Base-by-base conservation (phyloP, 805 yeast genomes). In the Metschnikowia lochheadii region DNA sequence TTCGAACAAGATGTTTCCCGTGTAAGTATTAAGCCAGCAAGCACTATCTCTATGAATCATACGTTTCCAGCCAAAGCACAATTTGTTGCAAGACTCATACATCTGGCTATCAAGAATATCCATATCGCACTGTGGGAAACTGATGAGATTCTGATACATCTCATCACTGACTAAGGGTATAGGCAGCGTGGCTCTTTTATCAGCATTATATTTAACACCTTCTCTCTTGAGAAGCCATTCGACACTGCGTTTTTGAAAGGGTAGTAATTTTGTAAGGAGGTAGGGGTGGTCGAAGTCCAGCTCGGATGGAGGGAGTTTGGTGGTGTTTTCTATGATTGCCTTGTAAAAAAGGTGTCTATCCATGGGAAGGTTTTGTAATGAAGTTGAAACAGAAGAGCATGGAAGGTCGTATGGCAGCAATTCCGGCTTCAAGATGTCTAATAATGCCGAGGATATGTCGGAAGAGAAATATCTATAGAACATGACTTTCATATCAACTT, bases 171-270 rank as follows among this genome's bases (percentile, higher is more conserved):
- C 60, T 5, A 68, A 53, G 1, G 63, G 62, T 0, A 59, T 39
- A 2, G 52, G 49, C 11, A 55, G 54, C 15, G 68, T 66, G 5
- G 64, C 29, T 21, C 60, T 57, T 0, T 65, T 60, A 0, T 55
- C 43, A 33, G 58, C 56, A 51, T 72, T 64, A 49, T 72, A 75
- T 10, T 39, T 29, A 4, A 72, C 73, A 39, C 79, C 73, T 60
- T 84, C 89, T 52, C 70, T 74, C 0, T 64, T 54, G 4, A 84
- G 63, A 59, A 83, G 65, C 89, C 89, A 84, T 15, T 68, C 63
- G 1, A 84, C 72, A 2, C 86, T 75, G 40, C 73, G 76, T 4
- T 69, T 70, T 61, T 84, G 89, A 52, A 82, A 84, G 2, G 66
- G 66, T 23, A 79, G 59, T 6, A 80, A 63, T 13, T 66, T 66